A percentile compares a stretch with the other conserved stretches of the same genome.
phyloP scores from a whole-genome alignment of 2,329 filamentous ascomycete species.

The Talaromyces rugulosus region DNA sequence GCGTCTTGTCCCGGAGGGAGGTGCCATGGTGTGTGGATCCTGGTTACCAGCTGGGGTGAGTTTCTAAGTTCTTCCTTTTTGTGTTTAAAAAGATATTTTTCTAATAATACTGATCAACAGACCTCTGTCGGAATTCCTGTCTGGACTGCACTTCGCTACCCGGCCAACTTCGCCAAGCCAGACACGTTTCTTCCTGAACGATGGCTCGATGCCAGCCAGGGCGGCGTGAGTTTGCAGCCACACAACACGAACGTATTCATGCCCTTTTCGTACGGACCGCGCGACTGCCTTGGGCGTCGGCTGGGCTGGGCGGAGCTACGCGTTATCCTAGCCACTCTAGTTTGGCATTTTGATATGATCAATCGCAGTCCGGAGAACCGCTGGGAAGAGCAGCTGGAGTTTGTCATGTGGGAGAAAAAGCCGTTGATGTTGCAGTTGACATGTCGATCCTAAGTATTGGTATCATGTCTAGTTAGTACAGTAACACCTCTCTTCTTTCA shows the following conservation, averaged over 20 bases:
- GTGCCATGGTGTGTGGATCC: conserved; percentile 36
- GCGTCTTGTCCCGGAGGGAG: conserved; percentile 45
- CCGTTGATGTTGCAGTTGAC: no score
- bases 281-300: neutral
- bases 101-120: neutral
- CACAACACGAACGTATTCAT: neutral
- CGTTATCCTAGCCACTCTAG: neutral
- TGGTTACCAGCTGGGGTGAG: conserved; percentile 45
- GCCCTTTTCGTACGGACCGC: neutral
- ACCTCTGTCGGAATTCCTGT: neutral
- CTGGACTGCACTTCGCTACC: no score
- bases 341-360: neutral
- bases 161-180: no score
- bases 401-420: no score
- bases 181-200: neutral
- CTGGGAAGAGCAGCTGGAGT: no score
- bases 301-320: neutral
- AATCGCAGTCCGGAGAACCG: no score
- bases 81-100: neutral
- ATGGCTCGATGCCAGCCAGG: neutral
- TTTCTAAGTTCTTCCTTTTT: neutral
- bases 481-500: no score
- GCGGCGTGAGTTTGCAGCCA: neutral
- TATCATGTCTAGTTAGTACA: no score
- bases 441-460: no score